These are phyloP conservation scores for Viola pubescens DNA, from an alignment of 441 rosid species.

Conservation along the genomic window DNA sequence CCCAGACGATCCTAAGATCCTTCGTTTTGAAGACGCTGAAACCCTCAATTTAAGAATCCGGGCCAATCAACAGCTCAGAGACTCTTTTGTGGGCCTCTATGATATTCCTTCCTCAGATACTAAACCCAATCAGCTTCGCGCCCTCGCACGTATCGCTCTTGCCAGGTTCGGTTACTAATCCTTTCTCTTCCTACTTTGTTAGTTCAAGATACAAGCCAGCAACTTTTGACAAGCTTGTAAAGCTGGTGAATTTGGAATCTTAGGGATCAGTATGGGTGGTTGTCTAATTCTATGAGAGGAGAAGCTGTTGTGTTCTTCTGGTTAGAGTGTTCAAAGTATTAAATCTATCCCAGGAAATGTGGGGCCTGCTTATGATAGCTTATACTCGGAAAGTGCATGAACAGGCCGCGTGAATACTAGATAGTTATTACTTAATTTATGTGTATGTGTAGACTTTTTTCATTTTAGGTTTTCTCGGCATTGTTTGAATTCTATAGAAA, in stretches of 20 bases:
- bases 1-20: slow-evolving; percentile 42
- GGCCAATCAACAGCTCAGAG: slow-evolving; percentile 61
- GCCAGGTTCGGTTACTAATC: slow-evolving; percentile 36
- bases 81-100: slow-evolving; percentile 71
- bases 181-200: neutral
- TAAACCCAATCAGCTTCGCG: slow-evolving; percentile 42
- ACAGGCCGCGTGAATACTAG: no score
- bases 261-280: no score
- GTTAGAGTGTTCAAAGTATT: no score
- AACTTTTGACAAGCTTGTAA: neutral
- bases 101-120: slow-evolving; percentile 42
- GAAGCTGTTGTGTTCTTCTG: no score
- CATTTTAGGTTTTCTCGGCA: no score
- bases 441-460: neutral
- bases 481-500: no score
- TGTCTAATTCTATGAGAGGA: no score
- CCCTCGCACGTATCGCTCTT: slow-evolving; percentile 67
- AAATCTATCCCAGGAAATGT: no score
- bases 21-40: slow-evolving; percentile 51
- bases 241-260: neutral
- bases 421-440: neutral
- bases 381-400: no score
- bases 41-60: slow-evolving; percentile 44
- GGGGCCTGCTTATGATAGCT: no score
- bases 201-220: neutral